phyloP scores from a whole-genome alignment of 2,329 filamentous ascomycete genomes.

The Aspergillus viridinutans region DNA sequence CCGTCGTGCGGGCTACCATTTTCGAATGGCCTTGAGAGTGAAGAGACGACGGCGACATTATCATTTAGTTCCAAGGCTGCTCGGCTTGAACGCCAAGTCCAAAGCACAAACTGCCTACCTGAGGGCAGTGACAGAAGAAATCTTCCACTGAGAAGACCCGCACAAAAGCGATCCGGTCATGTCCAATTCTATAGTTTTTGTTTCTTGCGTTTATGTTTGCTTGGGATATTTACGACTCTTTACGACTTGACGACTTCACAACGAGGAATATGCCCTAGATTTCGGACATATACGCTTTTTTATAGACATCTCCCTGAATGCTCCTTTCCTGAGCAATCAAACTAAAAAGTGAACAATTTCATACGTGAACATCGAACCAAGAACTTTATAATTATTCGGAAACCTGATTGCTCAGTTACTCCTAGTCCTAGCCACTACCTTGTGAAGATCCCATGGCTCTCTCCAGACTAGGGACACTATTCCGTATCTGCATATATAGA shows the following conservation, averaged over 20 bases:
- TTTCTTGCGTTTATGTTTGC: not conserved
- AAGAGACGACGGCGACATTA: not conserved
- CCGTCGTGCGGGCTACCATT: not conserved
- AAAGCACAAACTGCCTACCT: not conserved
- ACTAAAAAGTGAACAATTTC: not conserved
- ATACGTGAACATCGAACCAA: not conserved
- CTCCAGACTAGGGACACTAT: not conserved
- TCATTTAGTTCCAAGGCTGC: not conserved
- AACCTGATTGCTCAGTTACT: not conserved
- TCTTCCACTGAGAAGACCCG: not conserved
- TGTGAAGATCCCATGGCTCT: not conserved
- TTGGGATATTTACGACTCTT: not conserved
- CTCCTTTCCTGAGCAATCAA: not conserved
- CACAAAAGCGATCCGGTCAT: not conserved
- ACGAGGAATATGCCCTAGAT: not conserved
- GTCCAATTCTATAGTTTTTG: not conserved
- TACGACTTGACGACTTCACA: not conserved
- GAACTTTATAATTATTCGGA: not conserved
- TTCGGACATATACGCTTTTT: not conserved
- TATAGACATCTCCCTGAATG: not conserved
- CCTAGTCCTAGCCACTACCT: not conserved
- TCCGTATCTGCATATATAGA: not conserved
- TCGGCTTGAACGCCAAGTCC: not conserved
- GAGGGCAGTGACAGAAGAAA: not conserved
- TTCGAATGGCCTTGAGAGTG: not conserved